Base-by-base conservation (phyloP, 2,329 filamentous ascomycete genomes). In the Anisogramma anomala region DNA sequence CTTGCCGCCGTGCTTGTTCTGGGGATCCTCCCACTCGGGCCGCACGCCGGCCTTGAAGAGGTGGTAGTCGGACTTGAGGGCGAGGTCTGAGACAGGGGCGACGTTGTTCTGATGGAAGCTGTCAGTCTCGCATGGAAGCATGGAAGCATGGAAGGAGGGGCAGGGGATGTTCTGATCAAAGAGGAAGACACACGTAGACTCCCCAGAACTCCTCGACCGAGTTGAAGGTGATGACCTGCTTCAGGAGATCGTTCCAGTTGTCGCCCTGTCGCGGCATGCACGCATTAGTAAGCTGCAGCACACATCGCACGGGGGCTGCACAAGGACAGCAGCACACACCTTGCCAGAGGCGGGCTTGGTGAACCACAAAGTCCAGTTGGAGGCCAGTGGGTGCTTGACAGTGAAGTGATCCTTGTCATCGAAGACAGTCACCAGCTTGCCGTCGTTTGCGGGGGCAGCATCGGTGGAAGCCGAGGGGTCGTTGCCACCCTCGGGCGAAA, bases 171-270 rank as follows among this genome's bases (percentile, higher is more conserved):
- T 14, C 28, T 15, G 18, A 42, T 28, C 11, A 30, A 14, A n/a
- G 27, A 6, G 14, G 14, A 6, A 15, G 14, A 71, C 88, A 62
- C 74, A 98, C 93, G 66, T 96, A 96, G 60, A 98, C 85, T 46
- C 91, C 91, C 91, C 91, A 98, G 67, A 98, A 98, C 64, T 98
- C 93, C 68, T 98, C 91, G 19, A 98, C 91, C 3, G 88, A 94
- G 68, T 94, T 86, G 58, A 98, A 96, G 43, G 86, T 95, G 58
- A 98, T 95, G 54, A 98, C 89, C 64, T 98, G 87, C 70, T 98
- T 98, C 49, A 98, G 69, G 48, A 96, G 71, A 61, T 98, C 91
- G 53, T 93, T 93, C 91, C 93, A 98, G 74, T 95, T 95, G 65
- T 96, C 87, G 51, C 86, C 87, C 86, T 94, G 32, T 43, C n/a